Base-by-base conservation (phyloP, 148 eudicot genomes). In the Bassia scoparia region DNA sequence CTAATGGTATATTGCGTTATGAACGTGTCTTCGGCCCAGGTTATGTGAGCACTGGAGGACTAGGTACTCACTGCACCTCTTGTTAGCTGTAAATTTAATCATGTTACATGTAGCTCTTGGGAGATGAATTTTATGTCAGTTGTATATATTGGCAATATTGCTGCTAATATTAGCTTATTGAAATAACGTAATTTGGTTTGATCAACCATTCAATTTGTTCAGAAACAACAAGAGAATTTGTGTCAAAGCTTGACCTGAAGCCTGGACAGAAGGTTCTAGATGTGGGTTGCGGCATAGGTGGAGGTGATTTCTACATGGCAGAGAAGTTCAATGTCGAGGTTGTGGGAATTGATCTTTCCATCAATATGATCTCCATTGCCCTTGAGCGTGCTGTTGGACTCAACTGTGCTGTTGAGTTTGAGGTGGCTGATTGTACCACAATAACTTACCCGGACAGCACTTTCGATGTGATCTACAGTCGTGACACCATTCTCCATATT, bases 231-330 rank as follows among this genome's bases (percentile, higher is more conserved):
- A 87, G 78, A 64, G 99, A 96, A 69, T 92, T 96, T 86, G 95
- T 96, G 64, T 81, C 80, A 13, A 86, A 77, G 79, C 82, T 96
- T 78, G 95, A 83, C 76, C 91, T 96, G 65, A 84, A 90, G 82
- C 87, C 99, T 27, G 95, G 99, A 49, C 92, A 92, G 76, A 96
- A 87, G 72, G 97, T 90, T 65, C 84, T 96, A 49, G 99, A 96
- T 83, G 99, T 96, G 58, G 97, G 99, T 34, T 96, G 99, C 78
- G 99, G 99, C 69, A 89, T 96, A 61, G 99, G 97, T 29, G 99
- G 99, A 73, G 99, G 94, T 33, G 88, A 92, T 70, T 96, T 96
- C 71, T 92, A 96, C 87, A 96, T 96, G 99, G 99, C 95, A 16
- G 92, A 92, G 76, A 82, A 82, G n/a, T 92, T 80, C 72, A 89